Base-by-base conservation (phyloP, 345 rosid species). In the Ailanthus altissimus region DNA sequence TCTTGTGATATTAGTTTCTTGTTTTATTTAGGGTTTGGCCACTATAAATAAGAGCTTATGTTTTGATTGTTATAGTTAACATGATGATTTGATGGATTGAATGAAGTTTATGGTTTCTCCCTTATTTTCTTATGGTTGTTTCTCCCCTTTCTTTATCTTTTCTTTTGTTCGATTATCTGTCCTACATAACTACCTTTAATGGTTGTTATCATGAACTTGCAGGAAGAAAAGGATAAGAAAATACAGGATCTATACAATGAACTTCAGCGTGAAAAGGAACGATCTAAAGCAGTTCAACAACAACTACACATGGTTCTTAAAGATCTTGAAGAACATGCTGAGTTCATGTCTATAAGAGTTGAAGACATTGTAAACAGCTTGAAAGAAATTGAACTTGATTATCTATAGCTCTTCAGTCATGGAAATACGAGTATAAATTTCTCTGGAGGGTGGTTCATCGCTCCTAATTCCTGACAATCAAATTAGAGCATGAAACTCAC, bases 221-320 rank as follows among this genome's bases (percentile, higher is more conserved):
- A 83, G 86, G 84, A 83, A 77, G 84, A 86, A 74, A 83, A 83
- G 53, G 83, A 79, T 68, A 77, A 69, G 79, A 79, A 80, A 80
- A 86, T 81, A 56, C 82, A 66, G 83, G 83, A 81, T 69, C 65
- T 86, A 56, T 75, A 40, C 42, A 54, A 79, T 15, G 83, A 86
- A 68, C 82, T 85, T 69, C 82, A 75, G 65, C 63, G 2, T 6
- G 85, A 81, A 79, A 81, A 70, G 77, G 77, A 81, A 51, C 64
- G 70, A 45, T 79, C 82, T 50, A 75, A 84, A 21, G 79, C 56
- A 42, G 25, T 81, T 72, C 83, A 47, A 20, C 81, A 78, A 28
- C 85, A 86, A 54, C 73, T 86, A 69, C 45, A 2, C 51, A 54
- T 63, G 73, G 57, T 83, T 68, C 79, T 75, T 38, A 78, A 81